phyloP scores from a whole-genome alignment of 2,329 filamentous ascomycete species.

The Nannizzia gypsea region DNA sequence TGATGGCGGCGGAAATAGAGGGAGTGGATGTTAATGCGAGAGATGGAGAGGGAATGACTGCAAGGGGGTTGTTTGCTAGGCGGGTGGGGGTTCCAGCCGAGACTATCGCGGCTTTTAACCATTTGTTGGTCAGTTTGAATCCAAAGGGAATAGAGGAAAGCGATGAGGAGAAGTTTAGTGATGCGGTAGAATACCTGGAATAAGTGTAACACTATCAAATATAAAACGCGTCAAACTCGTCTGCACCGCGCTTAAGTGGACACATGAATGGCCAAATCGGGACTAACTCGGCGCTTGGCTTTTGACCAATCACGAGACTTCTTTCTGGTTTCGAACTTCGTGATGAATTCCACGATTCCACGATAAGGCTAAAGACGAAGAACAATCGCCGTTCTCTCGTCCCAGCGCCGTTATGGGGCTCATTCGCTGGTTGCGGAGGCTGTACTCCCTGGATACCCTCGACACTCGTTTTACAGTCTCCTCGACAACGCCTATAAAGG shows the following conservation, averaged over 20 bases:
- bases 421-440: slow-evolving; percentile 38
- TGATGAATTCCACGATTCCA: background rate
- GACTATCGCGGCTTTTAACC: too few relatives aligned
- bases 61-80: too few relatives aligned
- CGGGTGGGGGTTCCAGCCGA: too few relatives aligned
- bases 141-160: too few relatives aligned
- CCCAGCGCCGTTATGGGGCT: slow-evolving; percentile 29
- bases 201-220: background rate
- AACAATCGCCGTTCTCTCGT: background rate
- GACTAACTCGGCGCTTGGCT: background rate
- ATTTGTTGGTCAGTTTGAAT: too few relatives aligned
- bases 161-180: too few relatives aligned
- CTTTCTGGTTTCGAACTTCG: background rate
- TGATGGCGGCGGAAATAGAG: too few relatives aligned
- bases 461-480: slow-evolving; percentile 63
- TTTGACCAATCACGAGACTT: background rate
- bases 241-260: background rate
- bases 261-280: background rate
- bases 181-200: too few relatives aligned
- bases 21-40: too few relatives aligned
- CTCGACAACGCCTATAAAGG: slow-evolving; percentile 54
- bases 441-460: slow-evolving; percentile 56
- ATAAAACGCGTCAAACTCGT: background rate
- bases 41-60: too few relatives aligned
- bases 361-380: background rate